Percentiles rank a stretch among this genome's conserved stretches.
phyloP scores from a whole-genome alignment of 2,329 filamentous ascomycete species.

The Neonectria coccinea region DNA sequence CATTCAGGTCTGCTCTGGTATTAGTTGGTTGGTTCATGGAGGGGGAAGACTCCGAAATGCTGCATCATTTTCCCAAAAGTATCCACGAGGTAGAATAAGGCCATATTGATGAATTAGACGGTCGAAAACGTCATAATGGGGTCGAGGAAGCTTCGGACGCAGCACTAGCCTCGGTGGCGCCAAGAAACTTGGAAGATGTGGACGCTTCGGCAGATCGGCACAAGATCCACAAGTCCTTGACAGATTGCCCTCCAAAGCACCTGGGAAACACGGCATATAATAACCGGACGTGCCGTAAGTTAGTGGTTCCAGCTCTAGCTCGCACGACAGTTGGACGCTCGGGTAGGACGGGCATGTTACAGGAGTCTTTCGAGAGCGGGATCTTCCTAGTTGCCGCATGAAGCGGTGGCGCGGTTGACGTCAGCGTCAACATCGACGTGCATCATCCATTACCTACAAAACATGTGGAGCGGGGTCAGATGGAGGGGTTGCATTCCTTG shows the following conservation, averaged over 20 bases:
- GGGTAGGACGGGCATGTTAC: not conserved
- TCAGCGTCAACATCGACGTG: not conserved
- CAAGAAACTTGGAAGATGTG: not conserved
- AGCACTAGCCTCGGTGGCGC: not conserved
- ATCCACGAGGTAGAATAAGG: too few relatives aligned
- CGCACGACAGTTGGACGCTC: not conserved
- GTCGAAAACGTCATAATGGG: not conserved
- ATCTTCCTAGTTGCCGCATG: not conserved
- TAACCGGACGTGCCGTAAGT: not conserved
- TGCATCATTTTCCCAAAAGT: too few relatives aligned
- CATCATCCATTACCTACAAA: not conserved
- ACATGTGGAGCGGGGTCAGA: not conserved
- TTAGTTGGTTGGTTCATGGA: constrained; percentile 47
- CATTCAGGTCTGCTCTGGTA: constrained; percentile 36
- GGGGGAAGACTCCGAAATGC: not conserved
- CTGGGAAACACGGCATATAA: not conserved
- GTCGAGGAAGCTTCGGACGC: not conserved
- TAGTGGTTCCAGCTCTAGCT: not conserved
- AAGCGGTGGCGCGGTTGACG: not conserved
- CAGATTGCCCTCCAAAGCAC: not conserved
- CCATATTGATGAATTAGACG: too few relatives aligned
- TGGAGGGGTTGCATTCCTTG: not conserved
- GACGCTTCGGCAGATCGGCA: not conserved
- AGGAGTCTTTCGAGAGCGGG: not conserved
- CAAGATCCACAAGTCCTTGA: not conserved